These are phyloP conservation scores for Trypanosomatidae sp. DNA, from an alignment of 208 protist species.

Conservation along the genomic window DNA sequence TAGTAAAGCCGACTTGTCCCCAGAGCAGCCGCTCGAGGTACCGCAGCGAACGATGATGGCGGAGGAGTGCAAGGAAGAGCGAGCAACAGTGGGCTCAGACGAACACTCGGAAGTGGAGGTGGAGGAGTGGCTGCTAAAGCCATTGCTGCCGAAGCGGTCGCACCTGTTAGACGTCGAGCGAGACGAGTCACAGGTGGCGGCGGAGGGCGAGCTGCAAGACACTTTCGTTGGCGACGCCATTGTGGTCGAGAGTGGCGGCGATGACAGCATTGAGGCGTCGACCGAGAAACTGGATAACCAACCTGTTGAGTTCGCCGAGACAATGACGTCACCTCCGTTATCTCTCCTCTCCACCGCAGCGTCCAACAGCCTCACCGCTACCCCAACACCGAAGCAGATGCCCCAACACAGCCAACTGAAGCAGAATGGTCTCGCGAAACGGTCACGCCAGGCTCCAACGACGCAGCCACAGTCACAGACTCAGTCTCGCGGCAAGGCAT, in stretches of 20 bases:
- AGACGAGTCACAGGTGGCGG: not conserved
- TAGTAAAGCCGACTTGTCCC: not conserved
- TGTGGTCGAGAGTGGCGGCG: not conserved
- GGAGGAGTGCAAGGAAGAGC: not conserved
- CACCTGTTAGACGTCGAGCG: not conserved
- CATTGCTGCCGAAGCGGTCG: constrained; percentile 4
- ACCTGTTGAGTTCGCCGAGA: not conserved
- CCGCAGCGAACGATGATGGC: not conserved
- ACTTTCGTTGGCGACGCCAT: not conserved
- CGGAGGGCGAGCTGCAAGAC: not conserved
- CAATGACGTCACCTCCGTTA: not conserved
- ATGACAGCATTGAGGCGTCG: not conserved
- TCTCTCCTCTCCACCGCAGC: not conserved
- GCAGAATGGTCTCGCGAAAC: not conserved
- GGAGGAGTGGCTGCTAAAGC: not conserved
- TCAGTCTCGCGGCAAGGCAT: not conserved
- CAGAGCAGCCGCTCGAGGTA: not conserved
- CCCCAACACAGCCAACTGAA: not conserved
- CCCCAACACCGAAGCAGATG: not conserved
- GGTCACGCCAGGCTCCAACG: not conserved
- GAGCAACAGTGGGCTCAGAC: not conserved
- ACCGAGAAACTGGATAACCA: not conserved
- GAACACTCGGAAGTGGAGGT: not conserved
- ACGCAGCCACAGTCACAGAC: not conserved
- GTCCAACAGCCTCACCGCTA: not conserved